These are phyloP conservation scores for Dillenia suffruticosa DNA, from an alignment of 164 flowering plant genomes.

Conservation along the genomic window DNA sequence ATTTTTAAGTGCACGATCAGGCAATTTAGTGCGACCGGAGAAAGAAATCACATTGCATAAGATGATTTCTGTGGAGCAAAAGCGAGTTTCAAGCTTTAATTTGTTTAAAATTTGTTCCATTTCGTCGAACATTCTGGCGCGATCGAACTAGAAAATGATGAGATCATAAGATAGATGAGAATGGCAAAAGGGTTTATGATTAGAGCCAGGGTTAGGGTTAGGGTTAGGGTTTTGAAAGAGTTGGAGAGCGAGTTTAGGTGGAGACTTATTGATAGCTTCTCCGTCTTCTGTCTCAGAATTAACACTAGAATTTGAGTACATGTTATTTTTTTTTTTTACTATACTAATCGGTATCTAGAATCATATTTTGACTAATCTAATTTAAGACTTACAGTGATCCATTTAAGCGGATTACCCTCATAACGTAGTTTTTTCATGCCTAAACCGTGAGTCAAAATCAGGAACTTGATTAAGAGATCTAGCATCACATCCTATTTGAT, in stretches of 20 bases:
- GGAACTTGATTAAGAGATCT: too few species aligned
- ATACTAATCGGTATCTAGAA: too few species aligned
- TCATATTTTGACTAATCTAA: too few species aligned
- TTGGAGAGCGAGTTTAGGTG: constrained; percentile 46
- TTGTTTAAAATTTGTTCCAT: constrained; percentile 53
- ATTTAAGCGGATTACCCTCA: too few species aligned
- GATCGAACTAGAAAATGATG: constrained; percentile 75
- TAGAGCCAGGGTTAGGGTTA: constrained; percentile 8
- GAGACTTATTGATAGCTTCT: too few species aligned
- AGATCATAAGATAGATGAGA: constrained; percentile 61
- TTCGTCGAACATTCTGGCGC: constrained; percentile 65
- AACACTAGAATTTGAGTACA: too few species aligned
- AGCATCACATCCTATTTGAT: too few species aligned
- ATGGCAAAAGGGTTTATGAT: constrained; percentile 49
- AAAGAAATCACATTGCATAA: constrained; percentile 62
- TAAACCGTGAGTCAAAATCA: too few species aligned
- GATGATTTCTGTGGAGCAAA: constrained; percentile 43
- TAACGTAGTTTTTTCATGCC: too few species aligned
- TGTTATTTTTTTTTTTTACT: too few species aligned
- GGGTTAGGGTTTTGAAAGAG: constrained; percentile 60
- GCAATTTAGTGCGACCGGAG: constrained; percentile 49
- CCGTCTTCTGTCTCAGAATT: too few species aligned
- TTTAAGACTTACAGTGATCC: too few species aligned
- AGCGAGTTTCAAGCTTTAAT: constrained; percentile 44
- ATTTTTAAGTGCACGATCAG: constrained; percentile 37